phyloP scores from a whole-genome alignment of 2,329 filamentous ascomycete genomes.

The Talaromyces sp. region DNA sequence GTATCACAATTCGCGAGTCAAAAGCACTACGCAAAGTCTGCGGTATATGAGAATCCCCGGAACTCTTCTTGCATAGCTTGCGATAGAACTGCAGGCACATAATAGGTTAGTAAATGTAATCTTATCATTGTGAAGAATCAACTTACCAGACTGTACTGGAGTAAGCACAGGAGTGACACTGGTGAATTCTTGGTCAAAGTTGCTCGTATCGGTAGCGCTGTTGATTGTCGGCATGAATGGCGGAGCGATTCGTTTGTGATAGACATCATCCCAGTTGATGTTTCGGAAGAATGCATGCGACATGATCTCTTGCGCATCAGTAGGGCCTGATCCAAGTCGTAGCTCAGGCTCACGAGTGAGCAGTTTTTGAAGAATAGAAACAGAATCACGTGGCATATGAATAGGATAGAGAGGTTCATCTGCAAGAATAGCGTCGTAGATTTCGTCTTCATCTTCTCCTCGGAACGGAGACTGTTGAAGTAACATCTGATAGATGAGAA shows the following conservation, averaged over 20 bases:
- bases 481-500: constrained; percentile 99
- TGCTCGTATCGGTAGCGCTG: constrained; percentile 95
- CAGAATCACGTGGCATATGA: constrained; percentile 96
- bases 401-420: constrained; percentile 98
- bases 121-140: constrained; percentile 3
- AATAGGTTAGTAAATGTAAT: constrained; percentile 19
- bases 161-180: constrained; percentile 96
- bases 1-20: background rate
- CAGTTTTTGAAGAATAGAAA: constrained; percentile 95
- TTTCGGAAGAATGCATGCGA: constrained; percentile 97
- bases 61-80: constrained; percentile 99
- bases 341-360: constrained; percentile 92
- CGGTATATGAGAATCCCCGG: constrained; percentile 95
- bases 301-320: constrained; percentile 98
- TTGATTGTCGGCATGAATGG: constrained; percentile 89
- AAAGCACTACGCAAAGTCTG: constrained; percentile 67
- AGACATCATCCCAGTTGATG: constrained; percentile 98
- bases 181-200: constrained; percentile 98
- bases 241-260: constrained; percentile 84
- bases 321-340: constrained; percentile 86
- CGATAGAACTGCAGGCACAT: constrained; percentile 64
- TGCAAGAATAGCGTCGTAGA: constrained; percentile 95
- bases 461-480: constrained; percentile 98
- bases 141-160: constrained; percentile 91
- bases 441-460: constrained; percentile 97